Base-by-base conservation (phyloP, 1,284 basidiomycete genomes). In the Apiotrichum domesticum region DNA sequence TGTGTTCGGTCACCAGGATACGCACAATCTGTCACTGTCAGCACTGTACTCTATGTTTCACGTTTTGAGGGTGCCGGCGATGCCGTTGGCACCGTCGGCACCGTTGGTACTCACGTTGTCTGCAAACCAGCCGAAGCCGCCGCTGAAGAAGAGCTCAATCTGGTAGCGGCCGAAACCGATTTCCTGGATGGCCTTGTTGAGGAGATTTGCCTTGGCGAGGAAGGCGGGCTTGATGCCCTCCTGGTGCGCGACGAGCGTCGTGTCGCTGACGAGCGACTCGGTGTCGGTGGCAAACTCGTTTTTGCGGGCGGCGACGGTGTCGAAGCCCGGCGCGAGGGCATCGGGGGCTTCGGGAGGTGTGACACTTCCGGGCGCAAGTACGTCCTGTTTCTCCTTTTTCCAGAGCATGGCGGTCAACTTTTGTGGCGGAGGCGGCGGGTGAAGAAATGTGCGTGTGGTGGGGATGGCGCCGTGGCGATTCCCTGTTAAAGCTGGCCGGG, bases 101-200 rank as follows among this genome's bases (percentile, higher is more conserved):
- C 52, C 8, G 33, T 4, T 3, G 4, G 14, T 21, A 63, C 62
- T 61, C 59, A 63, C 81, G 59, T 83, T 81, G 81, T 66, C 59
- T n/a, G 59, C 64, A 46, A 64, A 68, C 68, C 68, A 69, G 40
- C 68, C 68, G 44, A 71, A 68, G 13, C 67, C 84, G 42, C 82
- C 79, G 7, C 84, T 74, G 52, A 80, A 58, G 63, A 84, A 84
- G 39, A 85, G 77, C 70, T 84, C 81, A 60, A 77, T 73, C 65
- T 85, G 84, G 71, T 84, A 85, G 52, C 77, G 76, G 13, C 84
- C 84, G 57, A 83, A 84, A 21, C 84, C 84, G 55, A 85, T 82
- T 57, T 72, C 65, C 21, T 56, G 43, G 52, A 73, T 62, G 9
- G 69, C 68, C 29, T 64, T 52, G 64, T 73, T 73, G 43, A 73